Conservation (phyloP, 2,329 filamentous ascomycete genomes). For the Alternaria brassicae region DNA sequence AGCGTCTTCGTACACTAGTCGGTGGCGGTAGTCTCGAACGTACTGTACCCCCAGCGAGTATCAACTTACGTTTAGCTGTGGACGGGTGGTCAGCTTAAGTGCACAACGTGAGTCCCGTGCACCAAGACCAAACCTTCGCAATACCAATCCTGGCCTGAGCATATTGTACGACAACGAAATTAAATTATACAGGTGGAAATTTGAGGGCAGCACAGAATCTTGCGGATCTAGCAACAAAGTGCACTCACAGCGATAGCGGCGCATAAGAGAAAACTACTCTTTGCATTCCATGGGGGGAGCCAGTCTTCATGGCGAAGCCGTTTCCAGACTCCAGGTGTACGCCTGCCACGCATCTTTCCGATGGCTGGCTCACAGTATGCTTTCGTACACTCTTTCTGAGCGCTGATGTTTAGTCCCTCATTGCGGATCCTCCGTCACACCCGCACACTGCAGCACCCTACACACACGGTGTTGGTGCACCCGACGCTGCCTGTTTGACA, state of each 20-base stretch:
- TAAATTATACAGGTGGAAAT: background rate
- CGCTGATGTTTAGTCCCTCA: background rate
- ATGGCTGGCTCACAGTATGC: background rate
- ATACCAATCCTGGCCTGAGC: slow-evolving; percentile 1
- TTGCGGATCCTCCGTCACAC: background rate
- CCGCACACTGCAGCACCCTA: background rate
- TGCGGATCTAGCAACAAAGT: background rate
- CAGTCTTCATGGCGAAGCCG: background rate
- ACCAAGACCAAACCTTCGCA: background rate
- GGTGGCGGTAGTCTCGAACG: background rate
- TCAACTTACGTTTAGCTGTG: background rate
- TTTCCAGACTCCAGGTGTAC: background rate
- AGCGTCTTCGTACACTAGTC: background rate
- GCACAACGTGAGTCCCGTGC: slow-evolving; percentile 3
- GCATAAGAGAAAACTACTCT: background rate
- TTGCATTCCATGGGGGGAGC: background rate
- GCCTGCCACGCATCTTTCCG: slow-evolving; percentile 1
- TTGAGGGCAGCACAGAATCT: background rate
- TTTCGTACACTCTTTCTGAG: background rate
- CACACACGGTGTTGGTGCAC: background rate
- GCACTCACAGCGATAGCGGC: background rate
- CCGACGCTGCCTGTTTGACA: background rate
- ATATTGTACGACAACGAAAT: background rate
- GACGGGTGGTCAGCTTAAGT: background rate
- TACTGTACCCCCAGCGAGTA: background rate